These are phyloP conservation scores for Musa beccarii DNA, from an alignment of 176 grass and related monocot species.

Conservation along the genomic window DNA sequence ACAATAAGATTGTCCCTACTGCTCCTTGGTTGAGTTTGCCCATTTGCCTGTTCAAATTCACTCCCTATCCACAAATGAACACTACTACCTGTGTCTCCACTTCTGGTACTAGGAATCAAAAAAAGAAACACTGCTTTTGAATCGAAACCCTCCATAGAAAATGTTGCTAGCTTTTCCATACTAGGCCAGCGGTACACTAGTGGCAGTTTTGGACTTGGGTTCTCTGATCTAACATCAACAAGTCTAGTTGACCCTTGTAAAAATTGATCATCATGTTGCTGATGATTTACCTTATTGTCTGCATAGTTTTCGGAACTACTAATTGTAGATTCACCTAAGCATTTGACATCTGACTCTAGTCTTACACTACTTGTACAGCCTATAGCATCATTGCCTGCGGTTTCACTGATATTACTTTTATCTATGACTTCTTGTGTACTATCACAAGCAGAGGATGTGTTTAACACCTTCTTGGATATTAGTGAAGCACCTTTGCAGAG, in stretches of 20 bases:
- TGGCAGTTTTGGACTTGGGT: conserved; percentile 7
- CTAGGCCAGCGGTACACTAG: conserved; percentile 68
- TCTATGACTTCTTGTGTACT: conserved; percentile 28
- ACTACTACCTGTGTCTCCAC: not conserved
- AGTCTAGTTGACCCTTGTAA: conserved; percentile 19
- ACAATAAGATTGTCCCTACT: not conserved
- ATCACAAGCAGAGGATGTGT: conserved; percentile 22
- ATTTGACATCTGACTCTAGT: conserved; percentile 15
- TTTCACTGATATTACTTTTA: conserved; percentile 29
- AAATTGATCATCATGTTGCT: not conserved
- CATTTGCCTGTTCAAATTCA: conserved; percentile 3
- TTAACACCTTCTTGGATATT: conserved; percentile 27
- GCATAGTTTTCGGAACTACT: conserved; percentile 15
- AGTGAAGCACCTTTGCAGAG: conserved; percentile 55
- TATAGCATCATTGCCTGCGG: not conserved
- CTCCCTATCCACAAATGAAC: conserved; percentile 13
- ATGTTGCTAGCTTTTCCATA: conserved; percentile 61
- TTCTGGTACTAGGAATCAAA: conserved; percentile 37
- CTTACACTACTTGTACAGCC: conserved; percentile 25
- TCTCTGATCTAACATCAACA: conserved; percentile 32
- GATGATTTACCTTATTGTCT: not conserved
- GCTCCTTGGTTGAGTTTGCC: not conserved
- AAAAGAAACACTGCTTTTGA: conserved; percentile 76
- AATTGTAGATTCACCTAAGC: conserved; percentile 19
- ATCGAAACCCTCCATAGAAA: conserved; percentile 56